Conservation (phyloP, 2,329 filamentous ascomycete species). For the Aureobasidium uvarum region DNA sequence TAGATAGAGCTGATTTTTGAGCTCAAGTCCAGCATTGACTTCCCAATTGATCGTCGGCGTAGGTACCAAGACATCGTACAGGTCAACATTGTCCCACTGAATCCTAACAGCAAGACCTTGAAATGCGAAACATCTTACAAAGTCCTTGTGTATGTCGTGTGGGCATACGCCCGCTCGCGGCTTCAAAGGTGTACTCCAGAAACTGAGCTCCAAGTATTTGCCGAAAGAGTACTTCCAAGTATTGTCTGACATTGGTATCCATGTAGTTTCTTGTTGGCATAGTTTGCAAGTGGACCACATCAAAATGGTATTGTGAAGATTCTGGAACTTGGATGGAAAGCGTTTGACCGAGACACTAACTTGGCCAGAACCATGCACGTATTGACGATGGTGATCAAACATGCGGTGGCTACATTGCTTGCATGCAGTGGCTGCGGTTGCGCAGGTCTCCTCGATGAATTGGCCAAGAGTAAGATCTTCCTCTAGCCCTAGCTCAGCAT, state of each 20-base stretch:
- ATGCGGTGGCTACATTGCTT: conserved; percentile 82
- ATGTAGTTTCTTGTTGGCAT: conserved; percentile 85
- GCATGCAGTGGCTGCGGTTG: conserved; percentile 72
- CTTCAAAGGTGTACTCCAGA: conserved; percentile 85
- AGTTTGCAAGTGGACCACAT: conserved; percentile 98
- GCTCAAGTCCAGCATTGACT: conserved; percentile 84
- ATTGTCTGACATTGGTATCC: conserved; percentile 85
- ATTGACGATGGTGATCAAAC: conserved; percentile 91
- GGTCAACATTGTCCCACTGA: conserved; percentile 87
- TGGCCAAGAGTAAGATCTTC: conserved; percentile 91
- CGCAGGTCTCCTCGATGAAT: conserved; percentile 88
- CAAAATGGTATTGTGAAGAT: conserved; percentile 71
- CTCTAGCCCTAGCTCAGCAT: conserved; percentile 65
- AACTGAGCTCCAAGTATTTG: conserved; percentile 96
- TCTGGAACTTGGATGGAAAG: conserved; percentile 63
- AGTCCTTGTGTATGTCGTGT: conserved; percentile 89
- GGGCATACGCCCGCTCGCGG: conserved; percentile 73
- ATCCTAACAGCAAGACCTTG: conserved; percentile 82
- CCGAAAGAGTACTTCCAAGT: conserved; percentile 99
- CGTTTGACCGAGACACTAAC: conserved; percentile 88
- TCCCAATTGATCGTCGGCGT: conserved; percentile 93
- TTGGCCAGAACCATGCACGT: conserved; percentile 93
- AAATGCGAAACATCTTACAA: conserved; percentile 88
- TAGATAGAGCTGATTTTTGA: conserved; percentile 89
- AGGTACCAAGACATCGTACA: conserved; percentile 92